Percentiles rank a stretch among this genome's conserved stretches.
Evolutionary conservation across 768 basidiomycete genomes (phyloP).

Genomic region (Trametes cubensis): DNA sequence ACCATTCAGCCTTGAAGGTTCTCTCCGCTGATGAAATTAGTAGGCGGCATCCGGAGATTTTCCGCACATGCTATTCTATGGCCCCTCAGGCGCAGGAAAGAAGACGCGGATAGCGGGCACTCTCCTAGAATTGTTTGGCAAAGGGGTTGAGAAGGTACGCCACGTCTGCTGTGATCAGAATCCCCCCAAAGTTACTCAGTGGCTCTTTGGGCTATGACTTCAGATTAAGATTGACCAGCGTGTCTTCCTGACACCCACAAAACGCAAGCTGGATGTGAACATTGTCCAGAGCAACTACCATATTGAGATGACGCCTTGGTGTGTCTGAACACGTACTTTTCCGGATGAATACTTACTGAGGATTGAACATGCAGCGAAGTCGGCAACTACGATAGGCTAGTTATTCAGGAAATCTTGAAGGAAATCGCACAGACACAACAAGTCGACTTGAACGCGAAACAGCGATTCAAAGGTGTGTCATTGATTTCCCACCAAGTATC

Average conservation of each 20-base stretch:
- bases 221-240: conserved; percentile 98
- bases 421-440: conserved; percentile 99
- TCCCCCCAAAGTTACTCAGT: too few relatives aligned
- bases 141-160: conserved; percentile 87
- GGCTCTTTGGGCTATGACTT: background rate
- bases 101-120: conserved; percentile 95
- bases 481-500: background rate
- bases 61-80: conserved; percentile 97
- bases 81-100: conserved; percentile 95
- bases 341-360: background rate
- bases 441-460: conserved; percentile 92
- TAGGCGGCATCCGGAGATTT: conserved; percentile 92
- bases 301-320: conserved; percentile 98
- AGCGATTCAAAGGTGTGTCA: conserved; percentile 87
- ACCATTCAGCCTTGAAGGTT: background rate
- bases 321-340: conserved; percentile 23
- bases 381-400: conserved; percentile 90
- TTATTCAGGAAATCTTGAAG: conserved; percentile 96
- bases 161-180: background rate
- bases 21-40: background rate
- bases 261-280: conserved; percentile 93
- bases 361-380: conserved; percentile 67
- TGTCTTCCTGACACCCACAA: conserved; percentile 91
- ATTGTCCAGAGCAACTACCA: conserved; percentile 98
- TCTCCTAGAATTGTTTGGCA: conserved; percentile 84